phyloP scores from a whole-genome alignment of 2,329 filamentous ascomycete genomes.

The Epichloe hybrida region DNA sequence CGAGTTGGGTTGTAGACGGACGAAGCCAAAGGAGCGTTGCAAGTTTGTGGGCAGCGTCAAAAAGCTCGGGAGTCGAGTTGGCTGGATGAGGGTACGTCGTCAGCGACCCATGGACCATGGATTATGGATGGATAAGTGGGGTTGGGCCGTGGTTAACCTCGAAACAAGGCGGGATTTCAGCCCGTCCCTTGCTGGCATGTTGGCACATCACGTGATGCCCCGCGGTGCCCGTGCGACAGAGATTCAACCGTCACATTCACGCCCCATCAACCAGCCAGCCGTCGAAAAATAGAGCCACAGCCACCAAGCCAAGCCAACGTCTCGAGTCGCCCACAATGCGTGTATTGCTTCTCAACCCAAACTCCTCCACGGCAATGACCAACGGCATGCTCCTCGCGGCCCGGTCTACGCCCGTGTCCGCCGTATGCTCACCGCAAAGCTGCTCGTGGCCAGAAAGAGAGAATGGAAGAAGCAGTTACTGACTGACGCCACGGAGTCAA shows the following conservation, averaged over 20 bases:
- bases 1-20: neutral
- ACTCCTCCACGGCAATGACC: conserved; percentile 63
- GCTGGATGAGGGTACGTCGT: conserved; percentile 5
- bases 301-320: too few relatives aligned
- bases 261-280: too few relatives aligned
- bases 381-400: conserved; percentile 35
- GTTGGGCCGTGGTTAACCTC: conserved; percentile 7
- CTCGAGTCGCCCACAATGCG: conserved; percentile 1
- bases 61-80: neutral
- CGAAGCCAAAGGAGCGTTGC: neutral
- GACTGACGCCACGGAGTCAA: conserved; percentile 26
- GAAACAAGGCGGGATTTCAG: too few relatives aligned
- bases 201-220: conserved; percentile 24
- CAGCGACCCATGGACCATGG: conserved; percentile 1
- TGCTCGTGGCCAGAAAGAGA: neutral
- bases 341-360: conserved; percentile 67
- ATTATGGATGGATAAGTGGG: conserved; percentile 12
- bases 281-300: too few relatives aligned
- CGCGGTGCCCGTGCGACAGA: conserved; percentile 9
- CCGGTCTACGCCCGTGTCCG: conserved; percentile 14
- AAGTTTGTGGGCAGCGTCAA: conserved; percentile 6
- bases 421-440: conserved; percentile 7
- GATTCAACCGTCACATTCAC: too few relatives aligned
- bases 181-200: neutral
- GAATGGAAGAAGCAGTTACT: neutral